Evolutionary conservation across 148 eudicot species (phyloP).

Genomic region (Drosera capensis): DNA sequence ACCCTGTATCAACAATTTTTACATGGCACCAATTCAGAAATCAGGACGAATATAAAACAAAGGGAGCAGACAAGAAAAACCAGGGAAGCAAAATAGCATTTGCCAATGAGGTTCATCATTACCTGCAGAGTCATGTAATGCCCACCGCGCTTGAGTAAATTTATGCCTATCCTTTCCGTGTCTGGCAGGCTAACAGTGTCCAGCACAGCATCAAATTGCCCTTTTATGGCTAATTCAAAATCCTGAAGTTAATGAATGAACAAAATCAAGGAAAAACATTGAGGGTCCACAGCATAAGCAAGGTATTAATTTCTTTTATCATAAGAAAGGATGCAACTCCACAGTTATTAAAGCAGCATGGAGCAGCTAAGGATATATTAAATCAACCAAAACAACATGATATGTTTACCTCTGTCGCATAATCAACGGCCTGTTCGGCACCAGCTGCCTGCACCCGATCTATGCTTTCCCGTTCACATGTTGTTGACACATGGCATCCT

Average conservation of each 20-base stretch:
- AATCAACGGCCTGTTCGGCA: constrained; percentile 84
- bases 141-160: constrained; percentile 73
- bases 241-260: constrained; percentile 22
- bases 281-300: too few species aligned
- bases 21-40: too few species aligned
- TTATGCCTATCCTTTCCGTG: constrained; percentile 65
- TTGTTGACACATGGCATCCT: constrained; percentile 76
- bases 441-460: constrained; percentile 71
- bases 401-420: constrained; percentile 47
- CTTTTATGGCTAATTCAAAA: constrained; percentile 50
- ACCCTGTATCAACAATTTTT: constrained; percentile 53
- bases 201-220: constrained; percentile 78
- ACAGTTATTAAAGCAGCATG: too few species aligned
- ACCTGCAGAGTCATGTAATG: constrained; percentile 98
- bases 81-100: neutral
- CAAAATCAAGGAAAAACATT: neutral
- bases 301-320: too few species aligned
- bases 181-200: constrained; percentile 84
- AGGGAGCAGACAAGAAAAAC: neutral
- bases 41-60: neutral
- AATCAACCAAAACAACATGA: neutral
- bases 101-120: neutral
- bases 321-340: too few species aligned
- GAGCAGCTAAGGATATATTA: too few species aligned
- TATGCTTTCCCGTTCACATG: constrained; percentile 68